Base-by-base conservation (phyloP, 768 basidiomycete genomes). In the Cubamyces lactineus region DNA sequence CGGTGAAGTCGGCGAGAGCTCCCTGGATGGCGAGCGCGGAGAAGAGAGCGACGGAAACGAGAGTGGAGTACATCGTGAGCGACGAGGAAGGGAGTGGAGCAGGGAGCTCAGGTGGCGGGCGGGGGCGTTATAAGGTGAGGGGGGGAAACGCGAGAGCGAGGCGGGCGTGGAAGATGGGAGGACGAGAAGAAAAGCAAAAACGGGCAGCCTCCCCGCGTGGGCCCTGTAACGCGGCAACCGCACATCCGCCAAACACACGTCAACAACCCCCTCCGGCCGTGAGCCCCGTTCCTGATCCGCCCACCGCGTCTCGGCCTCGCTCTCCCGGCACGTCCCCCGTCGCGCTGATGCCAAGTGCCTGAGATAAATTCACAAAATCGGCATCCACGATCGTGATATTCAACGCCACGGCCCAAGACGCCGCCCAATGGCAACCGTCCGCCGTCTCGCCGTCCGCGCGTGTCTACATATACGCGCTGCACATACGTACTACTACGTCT, bases 21-120 rank as follows among this genome's bases (percentile, higher is more conserved):
- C 77, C 77, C 64, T 71, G 78, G 70, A 84, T 67, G 73, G 81
- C 81, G 73, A 86, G 77, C 67, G 78, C 71, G 70, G 82, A 74
- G 78, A 91, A 76, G 86, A 92, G 84, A 70, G 88, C 80, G 77
- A 84, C 72, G 62, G 82, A 81, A 90, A 91, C 53, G 89, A 92
- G 76, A 77, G 91, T 89, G 79, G 84, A 77, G 83, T 86, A 86
- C 91, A 92, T 93, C 76, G 74, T 82, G 52, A 46, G 58, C 57
- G 64, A 63, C 54, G 66, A 57, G 64, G 59, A 66, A 65, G 46
- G 52, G 69, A 66, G 58, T 59, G 69, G 67, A 64, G 72, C 69
- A 69, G 69, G 74, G 72, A 69, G 68, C 67, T 68, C 67, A 64
- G 48, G 54, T 53, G 54, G 28, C 28, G 28, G 28, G 28, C n/a